Evolutionary conservation across 2,329 filamentous ascomycete genomes (phyloP), one percentile per base, ranked within the genome.

Genomic region (Cercospora janseana): DNA sequence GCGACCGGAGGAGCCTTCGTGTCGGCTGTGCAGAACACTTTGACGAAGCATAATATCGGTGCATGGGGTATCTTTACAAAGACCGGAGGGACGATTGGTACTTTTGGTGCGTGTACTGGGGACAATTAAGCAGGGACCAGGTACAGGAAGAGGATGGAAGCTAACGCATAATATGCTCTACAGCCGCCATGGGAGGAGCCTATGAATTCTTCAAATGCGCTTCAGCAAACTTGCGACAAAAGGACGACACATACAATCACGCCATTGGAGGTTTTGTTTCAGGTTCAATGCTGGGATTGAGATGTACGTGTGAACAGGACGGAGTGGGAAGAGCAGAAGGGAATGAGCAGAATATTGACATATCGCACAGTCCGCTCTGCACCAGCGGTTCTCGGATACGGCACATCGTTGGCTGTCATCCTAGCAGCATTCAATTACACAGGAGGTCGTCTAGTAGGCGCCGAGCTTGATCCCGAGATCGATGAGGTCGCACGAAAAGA

Each of bases 1-100:
- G 82, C 83, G 64, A 74, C 75, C 52, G 79, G 80, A 53, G 90
- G 90, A 63, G 73, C 87, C 66, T 79, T 89, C 70, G 69, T 86
- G 54, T 86, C 88, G 43, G 85, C 87, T 48, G 79, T 95, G 59
- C 87, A 91, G 75, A 97, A 95, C 76, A 88, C 90, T 52, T 79
- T 96, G 62, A 79, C 85, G 48, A 90, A 83, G 75, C 79, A 82
- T 68, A 95, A 95, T 70, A 77, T 93, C 59, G 88, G 90, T 62
- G 79, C 84, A 55, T 81, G 85, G 75, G 87, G 87, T 60, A 79
- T 95, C 64, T 84, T 97, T 68, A 87, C 87, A 38, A 82, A 83
- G 64, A 85, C 83, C 50, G 91, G 90, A 59, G 77, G 84, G 65
- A 85, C 85, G 42, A 86, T 92, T 66, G 86, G 75, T 54, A 67